A percentile compares a stretch with the other conserved stretches of the same genome.
Evolutionary conservation across 306 rosid genomes (phyloP).

Genomic region (Neltuma alba): DNA sequence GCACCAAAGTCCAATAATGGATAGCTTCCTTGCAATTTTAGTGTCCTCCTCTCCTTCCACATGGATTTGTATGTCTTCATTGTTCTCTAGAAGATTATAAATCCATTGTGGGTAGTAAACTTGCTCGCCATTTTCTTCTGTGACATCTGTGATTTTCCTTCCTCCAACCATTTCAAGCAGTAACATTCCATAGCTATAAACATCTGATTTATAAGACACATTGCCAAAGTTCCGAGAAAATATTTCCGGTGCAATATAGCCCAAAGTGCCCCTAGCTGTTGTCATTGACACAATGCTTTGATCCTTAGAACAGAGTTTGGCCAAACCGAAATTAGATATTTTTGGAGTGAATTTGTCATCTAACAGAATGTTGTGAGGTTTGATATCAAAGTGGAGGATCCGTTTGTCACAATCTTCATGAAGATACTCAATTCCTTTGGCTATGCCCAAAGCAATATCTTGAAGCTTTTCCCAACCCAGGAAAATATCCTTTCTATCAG

Average conservation of each 20-base stretch:
- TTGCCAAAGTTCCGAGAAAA: neutral
- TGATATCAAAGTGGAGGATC: neutral
- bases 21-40: no score
- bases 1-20: no score
- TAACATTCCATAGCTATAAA: slow-evolving; percentile 2
- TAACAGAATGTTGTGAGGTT: neutral
- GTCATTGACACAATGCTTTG: slow-evolving; percentile 35
- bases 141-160: slow-evolving; percentile 15
- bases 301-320: slow-evolving; percentile 30
- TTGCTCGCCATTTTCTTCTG: neutral
- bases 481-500: slow-evolving; percentile 8
- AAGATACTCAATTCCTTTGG: slow-evolving; percentile 6
- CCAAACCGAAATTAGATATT: slow-evolving; percentile 34
- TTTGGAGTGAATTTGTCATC: slow-evolving; percentile 24
- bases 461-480: slow-evolving; percentile 30
- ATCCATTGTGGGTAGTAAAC: slow-evolving; percentile 40
- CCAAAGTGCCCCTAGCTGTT: slow-evolving; percentile 30
- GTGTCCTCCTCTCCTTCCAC: no score
- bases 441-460: neutral
- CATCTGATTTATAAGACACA: neutral
- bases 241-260: slow-evolving; percentile 34
- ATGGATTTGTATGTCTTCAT: no score
- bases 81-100: slow-evolving; percentile 31
- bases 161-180: no score
- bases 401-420: neutral